A percentile compares a stretch with the other conserved stretches of the same genome.
Evolutionary conservation across 2,329 filamentous ascomycete genomes (phyloP).

Genomic region (Cercospora citrullina): DNA sequence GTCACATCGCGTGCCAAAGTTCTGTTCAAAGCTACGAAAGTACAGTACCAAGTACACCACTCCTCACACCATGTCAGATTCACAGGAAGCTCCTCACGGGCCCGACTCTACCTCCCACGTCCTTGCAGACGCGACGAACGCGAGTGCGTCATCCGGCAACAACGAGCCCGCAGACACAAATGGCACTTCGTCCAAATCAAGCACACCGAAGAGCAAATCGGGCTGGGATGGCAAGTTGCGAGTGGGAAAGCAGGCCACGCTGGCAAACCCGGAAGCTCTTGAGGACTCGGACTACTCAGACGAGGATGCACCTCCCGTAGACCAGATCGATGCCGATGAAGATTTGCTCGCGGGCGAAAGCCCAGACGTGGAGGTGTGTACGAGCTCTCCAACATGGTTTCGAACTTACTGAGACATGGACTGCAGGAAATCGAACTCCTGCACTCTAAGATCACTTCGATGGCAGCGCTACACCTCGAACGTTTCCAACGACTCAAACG

Average conservation of each 20-base stretch:
- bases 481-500: constrained; percentile 70
- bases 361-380: constrained; percentile 52
- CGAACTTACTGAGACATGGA: constrained; percentile 6
- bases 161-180: constrained; percentile 9
- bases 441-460: constrained; percentile 80
- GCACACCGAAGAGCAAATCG: constrained; percentile 26
- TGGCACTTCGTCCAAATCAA: constrained; percentile 10
- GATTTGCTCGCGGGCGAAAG: constrained; percentile 62
- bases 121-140: not conserved
- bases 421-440: constrained; percentile 78
- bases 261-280: constrained; percentile 77
- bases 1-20: not conserved
- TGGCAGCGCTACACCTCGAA: constrained; percentile 75
- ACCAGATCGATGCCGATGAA: constrained; percentile 78
- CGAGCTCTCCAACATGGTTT: not conserved
- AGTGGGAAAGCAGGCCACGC: constrained; percentile 66
- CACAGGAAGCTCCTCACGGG: not conserved
- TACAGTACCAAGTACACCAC: not conserved
- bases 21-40: not conserved
- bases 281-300: constrained; percentile 86
- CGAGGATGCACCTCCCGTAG: constrained; percentile 64
- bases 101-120: not conserved
- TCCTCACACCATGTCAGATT: not conserved
- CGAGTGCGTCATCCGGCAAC: not conserved
- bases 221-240: constrained; percentile 85